These are phyloP conservation scores for Lactarius evosmus DNA, from an alignment of 768 basidiomycete genomes.

Conservation along the genomic window DNA sequence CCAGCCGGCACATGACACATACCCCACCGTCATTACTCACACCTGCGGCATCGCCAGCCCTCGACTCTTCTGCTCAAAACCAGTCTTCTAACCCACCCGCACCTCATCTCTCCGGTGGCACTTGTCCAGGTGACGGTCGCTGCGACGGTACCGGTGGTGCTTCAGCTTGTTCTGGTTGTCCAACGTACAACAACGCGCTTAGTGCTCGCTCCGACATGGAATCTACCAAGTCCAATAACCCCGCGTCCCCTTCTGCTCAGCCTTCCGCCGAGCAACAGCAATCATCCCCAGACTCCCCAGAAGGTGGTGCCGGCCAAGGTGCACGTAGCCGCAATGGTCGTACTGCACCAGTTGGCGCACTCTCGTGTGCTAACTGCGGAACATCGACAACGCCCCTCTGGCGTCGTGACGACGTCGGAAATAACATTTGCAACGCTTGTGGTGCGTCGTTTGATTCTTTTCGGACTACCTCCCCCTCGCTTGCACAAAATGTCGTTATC, in stretches of 20 bases:
- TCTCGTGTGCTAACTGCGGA: conserved; percentile 85
- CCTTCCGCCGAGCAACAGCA: conserved; percentile 24
- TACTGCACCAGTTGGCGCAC: conserved; percentile 56
- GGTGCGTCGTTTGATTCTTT: conserved; percentile 51
- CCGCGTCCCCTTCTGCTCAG: conserved; percentile 32
- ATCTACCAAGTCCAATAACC: conserved; percentile 27
- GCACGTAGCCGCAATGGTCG: conserved; percentile 28
- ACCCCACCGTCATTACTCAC: conserved; percentile 37
- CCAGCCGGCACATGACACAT: conserved; percentile 31
- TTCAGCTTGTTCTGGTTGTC: conserved; percentile 90
- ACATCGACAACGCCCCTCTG: conserved; percentile 88
- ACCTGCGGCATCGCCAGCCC: conserved; percentile 35
- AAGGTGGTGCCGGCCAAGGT: conserved; percentile 22
- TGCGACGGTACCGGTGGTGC: conserved; percentile 98
- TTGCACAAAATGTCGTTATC: conserved; percentile 23
- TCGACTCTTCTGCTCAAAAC: conserved; percentile 30
- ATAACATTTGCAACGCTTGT: conserved; percentile 94
- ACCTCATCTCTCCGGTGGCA: conserved; percentile 44
- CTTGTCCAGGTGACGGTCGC: conserved; percentile 97
- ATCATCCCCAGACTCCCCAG: conserved; percentile 21
- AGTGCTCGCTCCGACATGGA: conserved; percentile 41
- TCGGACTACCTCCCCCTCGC: conserved; percentile 30
- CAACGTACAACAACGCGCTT: conserved; percentile 89
- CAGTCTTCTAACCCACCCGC: conserved; percentile 22
- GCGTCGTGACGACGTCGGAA: conserved; percentile 86